Evolutionary conservation across 805 yeast species (phyloP), one percentile per base, ranked within the genome.

Genomic region (Candida chilensis): DNA sequence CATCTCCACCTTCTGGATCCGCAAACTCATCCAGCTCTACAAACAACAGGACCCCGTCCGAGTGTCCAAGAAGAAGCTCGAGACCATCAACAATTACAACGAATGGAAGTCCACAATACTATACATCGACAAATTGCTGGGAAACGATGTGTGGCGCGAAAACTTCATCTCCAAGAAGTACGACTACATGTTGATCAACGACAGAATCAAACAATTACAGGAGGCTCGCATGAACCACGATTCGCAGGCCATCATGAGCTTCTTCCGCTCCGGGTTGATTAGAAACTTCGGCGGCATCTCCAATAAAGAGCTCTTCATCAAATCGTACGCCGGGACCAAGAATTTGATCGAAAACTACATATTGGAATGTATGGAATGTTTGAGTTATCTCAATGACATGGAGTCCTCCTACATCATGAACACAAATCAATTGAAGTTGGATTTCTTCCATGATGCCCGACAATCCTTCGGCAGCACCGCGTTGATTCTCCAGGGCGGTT

Each of bases 261-360:
- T 80, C 22, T 66, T 90, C 27, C 58, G 95, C 24, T 80, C 94
- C 0, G 95, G 96, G 0, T 68, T 87, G 45, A 59, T 92, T 20
- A 59, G 98, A 24, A 92, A 92, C 48, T 83, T 90, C 58, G 97
- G 95, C 5, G 94, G 95, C 1, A 85, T 92, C 4, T 71, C 94
- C 1, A 83, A 80, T 40, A 76, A 79, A 38, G 70, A 78, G 32
- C 58, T 92, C 27, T 90, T 83, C 60, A 80, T 80, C 32, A 76
- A 86, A 34, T 73, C 95, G 0, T 81, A 84, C 42, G 64, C 82
- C 36, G 98, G 98, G 2, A 92, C 97, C 2, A 92, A 92, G 57
- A 57, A 74, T 31, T 62, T 87, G 37, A 90, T 92, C 31, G 96
- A 92, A 51, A 90, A 84, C 32, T 86, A 87, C 48, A 76, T 87